Percentiles rank a stretch among this genome's conserved stretches.
phyloP scores from a whole-genome alignment of 2,329 filamentous ascomycete genomes.

The Elsinoe batatas region DNA sequence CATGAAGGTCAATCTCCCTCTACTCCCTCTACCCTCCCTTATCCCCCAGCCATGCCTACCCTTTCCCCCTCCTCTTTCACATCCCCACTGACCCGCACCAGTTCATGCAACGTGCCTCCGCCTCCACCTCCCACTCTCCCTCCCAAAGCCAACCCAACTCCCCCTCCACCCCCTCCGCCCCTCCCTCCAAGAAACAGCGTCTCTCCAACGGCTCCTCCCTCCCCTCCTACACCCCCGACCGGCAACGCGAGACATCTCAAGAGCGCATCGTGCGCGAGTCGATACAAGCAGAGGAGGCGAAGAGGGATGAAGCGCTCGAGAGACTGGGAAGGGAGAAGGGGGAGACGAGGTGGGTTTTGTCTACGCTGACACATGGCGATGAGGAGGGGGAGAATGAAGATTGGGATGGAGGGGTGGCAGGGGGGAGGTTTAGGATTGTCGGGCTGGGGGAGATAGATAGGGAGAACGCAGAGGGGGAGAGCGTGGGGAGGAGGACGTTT shows the following conservation, averaged over 20 bases:
- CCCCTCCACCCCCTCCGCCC: slow-evolving; percentile 35
- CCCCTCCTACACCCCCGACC: slow-evolving; percentile 23
- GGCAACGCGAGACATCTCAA: background rate
- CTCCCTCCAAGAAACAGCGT: slow-evolving; percentile 56
- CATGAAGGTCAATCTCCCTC: slow-evolving; percentile 57
- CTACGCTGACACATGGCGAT: background rate
- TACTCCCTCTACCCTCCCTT: background rate
- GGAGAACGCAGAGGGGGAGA: background rate
- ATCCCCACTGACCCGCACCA: slow-evolving; percentile 22
- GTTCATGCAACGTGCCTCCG: slow-evolving; percentile 86
- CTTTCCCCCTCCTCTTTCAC: background rate
- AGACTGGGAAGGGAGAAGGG: slow-evolving; percentile 9
- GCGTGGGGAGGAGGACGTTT: slow-evolving; percentile 4
- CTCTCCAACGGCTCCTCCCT: slow-evolving; percentile 34
- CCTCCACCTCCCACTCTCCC: slow-evolving; percentile 36
- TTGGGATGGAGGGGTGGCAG: background rate
- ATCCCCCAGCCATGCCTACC: background rate
- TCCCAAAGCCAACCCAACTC: background rate
- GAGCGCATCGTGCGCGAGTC: background rate
- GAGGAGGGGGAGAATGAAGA: background rate
- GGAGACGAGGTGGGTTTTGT: slow-evolving; percentile 8
- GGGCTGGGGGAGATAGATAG: slow-evolving; percentile 2
- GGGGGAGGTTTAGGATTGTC: background rate
- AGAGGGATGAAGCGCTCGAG: slow-evolving; percentile 7
- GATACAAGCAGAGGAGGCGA: slow-evolving; percentile 4